Conservation (phyloP, 2,329 filamentous ascomycete species). For the Metarhizium brunneum region DNA sequence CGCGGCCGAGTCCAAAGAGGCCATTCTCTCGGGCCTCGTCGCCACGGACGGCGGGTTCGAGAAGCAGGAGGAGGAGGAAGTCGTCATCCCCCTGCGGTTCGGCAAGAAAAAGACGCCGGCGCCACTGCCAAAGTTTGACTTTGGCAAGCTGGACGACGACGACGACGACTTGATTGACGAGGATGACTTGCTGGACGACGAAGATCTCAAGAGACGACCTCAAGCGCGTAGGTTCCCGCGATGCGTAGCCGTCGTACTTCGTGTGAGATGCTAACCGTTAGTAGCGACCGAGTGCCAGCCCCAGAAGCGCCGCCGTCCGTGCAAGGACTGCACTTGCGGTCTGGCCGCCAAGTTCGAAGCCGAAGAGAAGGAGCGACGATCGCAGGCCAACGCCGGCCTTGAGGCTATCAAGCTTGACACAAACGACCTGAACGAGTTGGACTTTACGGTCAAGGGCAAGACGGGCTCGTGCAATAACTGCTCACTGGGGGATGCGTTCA, state of each 20-base stretch:
- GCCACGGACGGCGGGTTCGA: constrained; percentile 55
- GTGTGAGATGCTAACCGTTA: not conserved
- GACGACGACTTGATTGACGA: constrained; percentile 90
- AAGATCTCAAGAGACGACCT: constrained; percentile 69
- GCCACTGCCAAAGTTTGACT: constrained; percentile 37
- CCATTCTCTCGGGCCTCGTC: constrained; percentile 73
- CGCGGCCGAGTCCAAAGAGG: constrained; percentile 54
- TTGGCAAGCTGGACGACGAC: constrained; percentile 43
- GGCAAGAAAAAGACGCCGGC: constrained; percentile 25
- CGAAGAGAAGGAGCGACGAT: constrained; percentile 69
- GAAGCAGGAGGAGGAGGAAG: constrained; percentile 58
- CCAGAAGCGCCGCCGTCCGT: constrained; percentile 84
- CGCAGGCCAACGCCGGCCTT: constrained; percentile 56
- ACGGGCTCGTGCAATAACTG: constrained; percentile 93
- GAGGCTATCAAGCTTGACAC: constrained; percentile 60
- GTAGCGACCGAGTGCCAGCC: constrained; percentile 76
- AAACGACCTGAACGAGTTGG: constrained; percentile 75
- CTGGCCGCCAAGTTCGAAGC: constrained; percentile 75
- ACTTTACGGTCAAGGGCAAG: constrained; percentile 97
- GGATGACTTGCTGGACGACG: constrained; percentile 74
- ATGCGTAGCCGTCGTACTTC: not conserved
- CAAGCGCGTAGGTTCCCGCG: constrained; percentile 60
- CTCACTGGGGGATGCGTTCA: constrained; percentile 82
- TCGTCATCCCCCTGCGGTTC: constrained; percentile 43
- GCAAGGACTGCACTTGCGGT: constrained; percentile 96